Evolutionary conservation across 805 yeast genomes (phyloP).

Genomic region (Wickerhamomyces hampshirensis): DNA sequence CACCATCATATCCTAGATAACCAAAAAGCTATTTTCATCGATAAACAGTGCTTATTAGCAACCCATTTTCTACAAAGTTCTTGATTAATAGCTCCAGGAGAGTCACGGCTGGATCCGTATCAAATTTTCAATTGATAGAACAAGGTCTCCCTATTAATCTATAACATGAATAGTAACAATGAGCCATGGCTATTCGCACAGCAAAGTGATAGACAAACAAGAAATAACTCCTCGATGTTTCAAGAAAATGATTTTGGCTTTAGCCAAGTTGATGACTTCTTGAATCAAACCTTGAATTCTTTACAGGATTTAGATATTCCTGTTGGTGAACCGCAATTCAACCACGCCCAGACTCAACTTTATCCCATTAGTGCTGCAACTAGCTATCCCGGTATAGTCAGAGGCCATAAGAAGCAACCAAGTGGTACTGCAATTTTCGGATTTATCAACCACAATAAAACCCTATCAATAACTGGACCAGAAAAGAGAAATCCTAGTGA

Average conservation of each 20-base stretch:
- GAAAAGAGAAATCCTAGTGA: constrained; percentile 3
- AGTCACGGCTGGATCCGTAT: constrained; percentile 12
- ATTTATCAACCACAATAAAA: constrained; percentile 57
- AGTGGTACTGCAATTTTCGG: constrained; percentile 86
- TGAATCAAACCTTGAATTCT: constrained; percentile 51
- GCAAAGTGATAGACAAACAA: constrained; percentile 1
- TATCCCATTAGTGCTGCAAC: constrained; percentile 2
- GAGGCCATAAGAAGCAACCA: constrained; percentile 50
- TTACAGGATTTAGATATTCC: constrained; percentile 66
- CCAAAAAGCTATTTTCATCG: no score
- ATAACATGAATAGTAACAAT: constrained; percentile 10
- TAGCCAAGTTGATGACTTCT: constrained; percentile 37
- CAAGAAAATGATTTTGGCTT: constrained; percentile 15
- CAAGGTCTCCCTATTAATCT: background rate
- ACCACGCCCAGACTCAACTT: background rate
- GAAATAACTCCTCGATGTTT: background rate
- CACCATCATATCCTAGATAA: background rate
- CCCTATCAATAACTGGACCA: constrained; percentile 53
- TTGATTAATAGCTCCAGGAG: constrained; percentile 8
- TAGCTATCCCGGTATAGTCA: constrained; percentile 10
- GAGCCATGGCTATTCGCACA: constrained; percentile 8
- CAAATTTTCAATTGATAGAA: constrained; percentile 1
- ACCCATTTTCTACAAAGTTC: no score
- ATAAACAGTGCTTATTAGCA: no score
- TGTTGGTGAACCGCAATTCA: constrained; percentile 22